Evolutionary conservation across 805 yeast genomes (phyloP).

Genomic region (Wickerhamomyces kurtzmanii): DNA sequence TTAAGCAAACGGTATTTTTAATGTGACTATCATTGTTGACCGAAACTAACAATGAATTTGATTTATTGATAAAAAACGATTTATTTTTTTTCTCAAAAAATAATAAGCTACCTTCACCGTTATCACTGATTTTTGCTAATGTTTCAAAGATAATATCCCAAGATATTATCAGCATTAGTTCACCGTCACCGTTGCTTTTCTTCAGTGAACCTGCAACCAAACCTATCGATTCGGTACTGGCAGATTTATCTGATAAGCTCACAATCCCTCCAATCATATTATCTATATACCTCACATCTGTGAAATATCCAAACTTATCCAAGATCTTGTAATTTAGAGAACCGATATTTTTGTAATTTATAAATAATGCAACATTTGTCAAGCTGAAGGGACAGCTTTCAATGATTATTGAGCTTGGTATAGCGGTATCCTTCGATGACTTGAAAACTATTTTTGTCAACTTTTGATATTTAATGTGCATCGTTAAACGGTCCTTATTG

Average conservation of each 20-base stretch:
- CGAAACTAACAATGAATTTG: too few species aligned
- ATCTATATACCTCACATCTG: conserved; percentile 16
- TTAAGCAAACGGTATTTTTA: conserved; percentile 13
- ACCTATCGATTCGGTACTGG: conserved; percentile 9
- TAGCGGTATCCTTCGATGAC: conserved; percentile 1
- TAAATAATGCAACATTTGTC: conserved; percentile 18
- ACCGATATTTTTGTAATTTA: conserved; percentile 13
- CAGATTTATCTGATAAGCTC: conserved; percentile 1
- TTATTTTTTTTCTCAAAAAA: too few species aligned
- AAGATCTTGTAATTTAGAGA: conserved; percentile 8
- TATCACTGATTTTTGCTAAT: neutral
- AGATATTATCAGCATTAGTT: conserved; percentile 12
- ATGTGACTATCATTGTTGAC: neutral
- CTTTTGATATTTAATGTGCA: too few species aligned
- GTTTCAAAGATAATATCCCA: conserved; percentile 13
- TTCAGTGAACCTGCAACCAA: conserved; percentile 12
- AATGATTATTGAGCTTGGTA: conserved; percentile 11
- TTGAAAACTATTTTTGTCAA: too few species aligned
- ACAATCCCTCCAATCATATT: conserved; percentile 17
- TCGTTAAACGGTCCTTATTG: too few species aligned
- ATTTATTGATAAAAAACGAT: too few species aligned
- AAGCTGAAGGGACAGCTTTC: conserved; percentile 19
- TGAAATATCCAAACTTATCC: conserved; percentile 8
- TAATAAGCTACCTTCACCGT: neutral
- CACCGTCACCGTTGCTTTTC: conserved; percentile 20